Conservation (phyloP, 73 alveolate species). For the Urostyla sp. region DNA sequence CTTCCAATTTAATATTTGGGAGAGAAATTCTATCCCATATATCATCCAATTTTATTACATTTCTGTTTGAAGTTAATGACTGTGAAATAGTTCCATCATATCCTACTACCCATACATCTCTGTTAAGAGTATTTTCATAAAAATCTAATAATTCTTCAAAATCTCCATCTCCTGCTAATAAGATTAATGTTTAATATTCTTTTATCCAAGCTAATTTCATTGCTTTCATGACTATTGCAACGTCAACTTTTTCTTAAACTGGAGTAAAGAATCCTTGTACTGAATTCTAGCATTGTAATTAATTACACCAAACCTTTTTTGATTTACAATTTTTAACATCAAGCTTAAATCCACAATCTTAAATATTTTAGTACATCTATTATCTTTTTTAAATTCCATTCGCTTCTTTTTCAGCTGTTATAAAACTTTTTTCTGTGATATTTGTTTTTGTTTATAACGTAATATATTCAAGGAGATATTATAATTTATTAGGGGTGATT, state of each 20-base stretch:
- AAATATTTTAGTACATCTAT: not conserved
- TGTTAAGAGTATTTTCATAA: conserved; percentile 43
- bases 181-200: conserved; percentile 20
- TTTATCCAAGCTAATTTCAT: conserved; percentile 52
- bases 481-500: not conserved
- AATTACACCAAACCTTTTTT: conserved; percentile 48
- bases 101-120: conserved; percentile 57
- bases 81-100: conserved; percentile 29
- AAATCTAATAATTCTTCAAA: conserved; percentile 57
- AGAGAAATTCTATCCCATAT: conserved; percentile 40
- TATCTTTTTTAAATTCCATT: conserved; percentile 17
- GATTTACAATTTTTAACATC: conserved; percentile 36
- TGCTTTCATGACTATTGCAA: conserved; percentile 62
- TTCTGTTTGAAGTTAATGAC: conserved; percentile 23
- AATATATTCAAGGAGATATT: conserved; percentile 10
- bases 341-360: conserved; percentile 12
- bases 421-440: conserved; percentile 27
- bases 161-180: conserved; percentile 58
- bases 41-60: conserved; percentile 54
- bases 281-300: conserved; percentile 7
- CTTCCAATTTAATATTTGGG: not conserved
- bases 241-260: conserved; percentile 57
- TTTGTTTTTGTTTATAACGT: conserved; percentile 2
- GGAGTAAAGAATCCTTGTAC: conserved; percentile 28
- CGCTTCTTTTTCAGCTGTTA: conserved; percentile 53